Percentiles rank a stretch among this genome's conserved stretches.
phyloP scores from a whole-genome alignment of 2,329 filamentous ascomycete species.

The Capronia coronata region DNA sequence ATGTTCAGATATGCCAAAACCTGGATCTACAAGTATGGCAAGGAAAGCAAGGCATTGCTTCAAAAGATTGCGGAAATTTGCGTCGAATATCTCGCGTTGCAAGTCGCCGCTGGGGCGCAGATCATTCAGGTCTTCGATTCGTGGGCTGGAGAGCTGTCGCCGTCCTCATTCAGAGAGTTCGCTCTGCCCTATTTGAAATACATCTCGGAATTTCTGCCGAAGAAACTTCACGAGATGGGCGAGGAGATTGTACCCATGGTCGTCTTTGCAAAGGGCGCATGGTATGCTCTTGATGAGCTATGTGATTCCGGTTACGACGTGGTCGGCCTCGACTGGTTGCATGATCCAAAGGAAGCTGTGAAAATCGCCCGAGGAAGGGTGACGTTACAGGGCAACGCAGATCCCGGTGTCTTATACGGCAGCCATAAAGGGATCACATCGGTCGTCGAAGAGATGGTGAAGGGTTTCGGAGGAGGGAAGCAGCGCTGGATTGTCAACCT shows the following conservation, averaged over 20 bases:
- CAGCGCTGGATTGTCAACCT: constrained; percentile 96
- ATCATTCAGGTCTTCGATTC: constrained; percentile 96
- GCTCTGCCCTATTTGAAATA: constrained; percentile 78
- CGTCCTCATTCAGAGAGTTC: constrained; percentile 74
- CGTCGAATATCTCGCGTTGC: constrained; percentile 85
- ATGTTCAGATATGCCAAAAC: constrained; percentile 91
- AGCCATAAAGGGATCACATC: constrained; percentile 71
- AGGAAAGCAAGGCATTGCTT: constrained; percentile 71
- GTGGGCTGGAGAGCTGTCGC: constrained; percentile 91
- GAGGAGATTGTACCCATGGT: constrained; percentile 87
- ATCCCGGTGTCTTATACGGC: constrained; percentile 88
- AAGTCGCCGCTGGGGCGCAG: constrained; percentile 91
- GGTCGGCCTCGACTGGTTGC: constrained; percentile 89
- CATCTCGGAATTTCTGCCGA: constrained; percentile 75
- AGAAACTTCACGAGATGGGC: constrained; percentile 64
- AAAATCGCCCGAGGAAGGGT: constrained; percentile 70
- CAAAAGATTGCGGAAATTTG: constrained; percentile 91
- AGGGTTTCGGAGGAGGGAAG: constrained; percentile 74
- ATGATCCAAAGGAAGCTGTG: constrained; percentile 78
- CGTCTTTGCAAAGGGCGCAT: constrained; percentile 95
- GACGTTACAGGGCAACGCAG: constrained; percentile 89
- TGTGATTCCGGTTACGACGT: constrained; percentile 89
- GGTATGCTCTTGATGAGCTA: constrained; percentile 83
- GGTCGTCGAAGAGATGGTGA: constrained; percentile 77
- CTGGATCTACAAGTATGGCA: constrained; percentile 86